Percentiles rank a stretch among this genome's conserved stretches.
Conservation (phyloP, 169 alveolate genomes). For the Besnoitia besnoiti region DNA sequence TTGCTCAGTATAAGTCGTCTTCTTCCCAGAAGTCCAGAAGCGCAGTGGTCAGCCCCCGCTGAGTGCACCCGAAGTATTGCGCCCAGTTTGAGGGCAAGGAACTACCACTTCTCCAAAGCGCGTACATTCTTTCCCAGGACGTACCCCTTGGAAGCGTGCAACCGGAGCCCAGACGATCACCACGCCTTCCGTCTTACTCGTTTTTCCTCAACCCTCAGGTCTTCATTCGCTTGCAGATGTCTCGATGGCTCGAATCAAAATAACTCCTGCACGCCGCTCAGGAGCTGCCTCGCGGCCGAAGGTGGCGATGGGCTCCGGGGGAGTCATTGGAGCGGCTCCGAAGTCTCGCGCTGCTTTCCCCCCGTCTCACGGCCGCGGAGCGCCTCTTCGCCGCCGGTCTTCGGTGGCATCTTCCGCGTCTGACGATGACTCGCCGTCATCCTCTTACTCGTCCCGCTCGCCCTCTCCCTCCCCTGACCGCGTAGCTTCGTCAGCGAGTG, state of each 20-base stretch:
- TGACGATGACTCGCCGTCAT: neutral
- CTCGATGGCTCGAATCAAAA: conserved; percentile 14
- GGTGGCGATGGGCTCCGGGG: neutral
- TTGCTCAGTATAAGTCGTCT: too few species aligned
- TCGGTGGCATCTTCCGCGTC: conserved; percentile 8
- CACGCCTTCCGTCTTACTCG: neutral
- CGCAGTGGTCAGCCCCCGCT: too few species aligned
- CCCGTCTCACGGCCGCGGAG: conserved; percentile 4
- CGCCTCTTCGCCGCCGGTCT: neutral
- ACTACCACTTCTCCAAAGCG: too few species aligned
- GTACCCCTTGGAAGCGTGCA: too few species aligned
- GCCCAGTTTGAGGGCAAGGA: too few species aligned
- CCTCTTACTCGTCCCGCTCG: neutral
- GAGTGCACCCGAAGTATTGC: too few species aligned
- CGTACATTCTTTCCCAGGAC: too few species aligned
- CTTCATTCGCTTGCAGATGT: neutral
- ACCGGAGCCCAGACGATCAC: too few species aligned
- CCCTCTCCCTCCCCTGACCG: neutral
- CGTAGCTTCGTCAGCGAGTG: neutral
- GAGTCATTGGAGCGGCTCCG: neutral
- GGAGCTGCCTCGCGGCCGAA: conserved; percentile 7
- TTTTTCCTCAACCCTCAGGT: neutral
- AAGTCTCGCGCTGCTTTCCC: neutral
- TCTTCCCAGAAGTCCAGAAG: too few species aligned
- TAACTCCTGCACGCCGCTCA: neutral